phyloP scores from a whole-genome alignment of 2,329 filamentous ascomycete species.

The Xylaria sp. region DNA sequence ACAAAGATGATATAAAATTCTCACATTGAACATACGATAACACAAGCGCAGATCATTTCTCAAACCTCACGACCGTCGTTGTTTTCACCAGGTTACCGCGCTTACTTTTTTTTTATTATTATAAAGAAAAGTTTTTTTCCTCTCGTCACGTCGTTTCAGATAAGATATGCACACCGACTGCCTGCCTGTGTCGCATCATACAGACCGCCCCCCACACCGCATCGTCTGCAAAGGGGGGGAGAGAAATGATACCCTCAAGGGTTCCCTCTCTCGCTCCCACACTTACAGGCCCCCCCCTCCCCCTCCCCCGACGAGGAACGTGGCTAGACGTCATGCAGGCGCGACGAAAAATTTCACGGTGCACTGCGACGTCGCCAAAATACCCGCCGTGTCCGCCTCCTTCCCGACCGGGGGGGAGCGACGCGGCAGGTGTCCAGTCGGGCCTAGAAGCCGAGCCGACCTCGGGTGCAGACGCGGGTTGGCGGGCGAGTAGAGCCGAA shows the following conservation, averaged over 20 bases:
- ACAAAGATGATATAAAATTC: background rate
- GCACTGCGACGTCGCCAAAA: slow-evolving; percentile 16
- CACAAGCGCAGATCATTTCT: background rate
- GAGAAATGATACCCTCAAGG: background rate
- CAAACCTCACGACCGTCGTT: background rate
- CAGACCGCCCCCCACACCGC: background rate
- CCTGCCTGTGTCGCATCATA: slow-evolving; percentile 4
- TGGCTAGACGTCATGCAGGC: slow-evolving; percentile 26
- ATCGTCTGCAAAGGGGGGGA: background rate
- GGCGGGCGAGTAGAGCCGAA: slow-evolving; percentile 10
- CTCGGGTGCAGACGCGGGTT: slow-evolving; percentile 12
- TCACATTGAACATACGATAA: background rate
- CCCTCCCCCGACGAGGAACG: slow-evolving; percentile 8
- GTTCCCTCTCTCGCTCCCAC: background rate
- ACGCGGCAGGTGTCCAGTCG: slow-evolving; percentile 9
- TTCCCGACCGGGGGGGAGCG: background rate
- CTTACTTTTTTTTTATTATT: background rate
- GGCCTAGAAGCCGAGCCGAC: slow-evolving; percentile 23
- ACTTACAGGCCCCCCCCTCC: background rate
- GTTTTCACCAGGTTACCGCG: slow-evolving; percentile 11
- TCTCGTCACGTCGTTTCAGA: too few relatives aligned
- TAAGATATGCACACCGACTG: background rate
- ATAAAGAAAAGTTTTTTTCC: background rate
- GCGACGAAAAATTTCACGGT: background rate
- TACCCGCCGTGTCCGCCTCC: slow-evolving; percentile 9